Evolutionary conservation across 805 yeast species (phyloP).

Genomic region (Debaryomyces tyrocola): DNA sequence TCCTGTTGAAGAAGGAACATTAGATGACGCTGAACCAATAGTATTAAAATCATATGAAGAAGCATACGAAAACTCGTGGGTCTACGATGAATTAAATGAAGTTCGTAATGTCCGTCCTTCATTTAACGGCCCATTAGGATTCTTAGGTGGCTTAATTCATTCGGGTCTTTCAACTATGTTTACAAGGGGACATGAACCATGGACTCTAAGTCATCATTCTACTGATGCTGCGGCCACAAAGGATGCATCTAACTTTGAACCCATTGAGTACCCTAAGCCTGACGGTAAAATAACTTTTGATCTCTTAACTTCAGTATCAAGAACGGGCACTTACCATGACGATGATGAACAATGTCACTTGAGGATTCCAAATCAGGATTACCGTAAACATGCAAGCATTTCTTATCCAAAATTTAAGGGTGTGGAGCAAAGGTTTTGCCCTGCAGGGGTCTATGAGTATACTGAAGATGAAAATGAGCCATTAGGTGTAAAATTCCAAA

Average conservation of each 20-base stretch:
- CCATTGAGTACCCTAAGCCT: constrained; percentile 91
- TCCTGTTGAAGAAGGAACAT: constrained; percentile 42
- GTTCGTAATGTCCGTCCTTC: constrained; percentile 94
- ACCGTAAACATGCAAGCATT: constrained; percentile 61
- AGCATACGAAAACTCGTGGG: constrained; percentile 78
- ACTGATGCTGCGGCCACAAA: constrained; percentile 75
- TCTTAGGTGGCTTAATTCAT: constrained; percentile 77
- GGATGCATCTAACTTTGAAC: constrained; percentile 62
- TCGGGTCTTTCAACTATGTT: constrained; percentile 83
- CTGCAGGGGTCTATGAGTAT: constrained; percentile 98
- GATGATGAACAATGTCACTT: constrained; percentile 93
- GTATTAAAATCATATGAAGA: constrained; percentile 61
- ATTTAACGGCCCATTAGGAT: constrained; percentile 72
- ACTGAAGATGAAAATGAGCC: constrained; percentile 59
- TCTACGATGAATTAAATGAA: constrained; percentile 74
- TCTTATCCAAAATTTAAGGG: constrained; percentile 82
- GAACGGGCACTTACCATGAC: constrained; percentile 95
- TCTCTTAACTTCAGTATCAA: constrained; percentile 86
- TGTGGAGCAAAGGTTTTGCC: constrained; percentile 89
- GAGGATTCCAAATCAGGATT: constrained; percentile 59
- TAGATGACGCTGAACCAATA: constrained; percentile 35
- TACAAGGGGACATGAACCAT: constrained; percentile 78
- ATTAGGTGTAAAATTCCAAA: constrained; percentile 80
- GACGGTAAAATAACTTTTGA: constrained; percentile 93
- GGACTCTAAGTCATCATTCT: constrained; percentile 73